A percentile compares a stretch with the other conserved stretches of the same genome.
Conservation (phyloP, 2,329 filamentous ascomycete genomes). For the Talaromyces sp. region DNA sequence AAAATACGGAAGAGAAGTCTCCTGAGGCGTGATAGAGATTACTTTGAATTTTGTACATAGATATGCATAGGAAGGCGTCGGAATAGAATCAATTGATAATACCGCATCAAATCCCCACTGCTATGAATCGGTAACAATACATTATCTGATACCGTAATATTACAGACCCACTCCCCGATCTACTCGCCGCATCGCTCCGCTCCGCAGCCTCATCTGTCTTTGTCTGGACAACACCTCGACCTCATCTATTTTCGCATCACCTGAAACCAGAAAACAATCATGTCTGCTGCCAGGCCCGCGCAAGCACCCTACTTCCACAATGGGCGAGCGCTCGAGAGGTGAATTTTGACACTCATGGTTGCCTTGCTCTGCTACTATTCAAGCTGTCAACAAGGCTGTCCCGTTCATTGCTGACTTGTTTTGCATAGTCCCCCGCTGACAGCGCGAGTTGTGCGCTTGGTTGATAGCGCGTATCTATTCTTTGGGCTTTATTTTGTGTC, state of each 20-base stretch:
- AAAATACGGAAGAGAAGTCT: background rate
- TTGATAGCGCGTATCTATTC: slow-evolving; percentile 41
- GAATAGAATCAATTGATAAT: background rate
- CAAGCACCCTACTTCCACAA: slow-evolving; percentile 32
- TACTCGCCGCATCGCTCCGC: background rate
- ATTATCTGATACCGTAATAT: background rate
- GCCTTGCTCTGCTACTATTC: background rate
- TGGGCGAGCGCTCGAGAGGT: slow-evolving; percentile 34
- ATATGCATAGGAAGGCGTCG: background rate
- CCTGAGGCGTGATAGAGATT: background rate
- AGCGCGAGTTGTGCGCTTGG: slow-evolving; percentile 35
- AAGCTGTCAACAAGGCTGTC: background rate
- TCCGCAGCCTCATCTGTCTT: background rate
- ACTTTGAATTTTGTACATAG: background rate
- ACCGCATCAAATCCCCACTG: background rate
- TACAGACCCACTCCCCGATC: background rate
- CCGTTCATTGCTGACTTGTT: slow-evolving; percentile 3
- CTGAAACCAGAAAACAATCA: slow-evolving; percentile 13
- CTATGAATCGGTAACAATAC: background rate
- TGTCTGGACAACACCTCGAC: background rate
- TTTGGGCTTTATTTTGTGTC: slow-evolving; percentile 45
- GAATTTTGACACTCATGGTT: background rate
- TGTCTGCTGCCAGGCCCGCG: slow-evolving; percentile 25
- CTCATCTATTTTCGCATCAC: background rate
- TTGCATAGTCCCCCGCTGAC: slow-evolving; percentile 42